phyloP scores from a whole-genome alignment of 106 monocot species.

The Triglochin maritima region DNA sequence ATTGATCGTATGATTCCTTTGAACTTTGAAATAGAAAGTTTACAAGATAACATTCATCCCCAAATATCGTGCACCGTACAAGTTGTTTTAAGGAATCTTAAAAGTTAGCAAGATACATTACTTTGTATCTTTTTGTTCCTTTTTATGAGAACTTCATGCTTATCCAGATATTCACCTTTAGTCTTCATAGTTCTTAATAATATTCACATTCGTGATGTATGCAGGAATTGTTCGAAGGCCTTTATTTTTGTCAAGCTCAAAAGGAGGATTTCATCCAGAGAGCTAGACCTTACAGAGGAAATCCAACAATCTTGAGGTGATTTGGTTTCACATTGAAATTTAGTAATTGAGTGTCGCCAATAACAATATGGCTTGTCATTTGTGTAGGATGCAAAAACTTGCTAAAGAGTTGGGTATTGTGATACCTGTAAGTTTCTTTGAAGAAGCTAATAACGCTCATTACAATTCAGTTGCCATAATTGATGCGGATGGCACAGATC shows the following conservation, averaged over 20 bases:
- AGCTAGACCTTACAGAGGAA: conserved; percentile 78
- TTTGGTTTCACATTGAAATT: background rate
- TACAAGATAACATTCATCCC: too few species aligned
- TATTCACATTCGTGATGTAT: too few species aligned
- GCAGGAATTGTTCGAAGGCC: conserved; percentile 93
- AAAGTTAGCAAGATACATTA: background rate
- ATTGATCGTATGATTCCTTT: too few species aligned
- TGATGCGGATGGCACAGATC: conserved; percentile 91
- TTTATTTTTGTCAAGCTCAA: conserved; percentile 98
- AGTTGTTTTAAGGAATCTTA: background rate
- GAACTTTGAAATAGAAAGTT: too few species aligned
- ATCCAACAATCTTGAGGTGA: conserved; percentile 72
- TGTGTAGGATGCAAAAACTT: conserved; percentile 77
- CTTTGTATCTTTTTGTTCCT: background rate
- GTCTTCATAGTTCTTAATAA: too few species aligned
- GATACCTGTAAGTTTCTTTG: conserved; percentile 76
- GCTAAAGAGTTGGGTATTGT: background rate
- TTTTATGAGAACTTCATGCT: background rate
- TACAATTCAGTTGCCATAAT: conserved; percentile 93
- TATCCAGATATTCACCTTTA: background rate
- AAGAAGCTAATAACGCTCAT: conserved; percentile 97
- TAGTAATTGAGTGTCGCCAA: too few species aligned
- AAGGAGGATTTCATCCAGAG: conserved; percentile 62
- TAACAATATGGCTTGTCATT: too few species aligned
- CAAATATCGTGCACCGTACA: background rate